Evolutionary conservation across 371 early-diverging fungal species (phyloP), one percentile per base, ranked within the genome.

Genomic region (Mortierella sp.): DNA sequence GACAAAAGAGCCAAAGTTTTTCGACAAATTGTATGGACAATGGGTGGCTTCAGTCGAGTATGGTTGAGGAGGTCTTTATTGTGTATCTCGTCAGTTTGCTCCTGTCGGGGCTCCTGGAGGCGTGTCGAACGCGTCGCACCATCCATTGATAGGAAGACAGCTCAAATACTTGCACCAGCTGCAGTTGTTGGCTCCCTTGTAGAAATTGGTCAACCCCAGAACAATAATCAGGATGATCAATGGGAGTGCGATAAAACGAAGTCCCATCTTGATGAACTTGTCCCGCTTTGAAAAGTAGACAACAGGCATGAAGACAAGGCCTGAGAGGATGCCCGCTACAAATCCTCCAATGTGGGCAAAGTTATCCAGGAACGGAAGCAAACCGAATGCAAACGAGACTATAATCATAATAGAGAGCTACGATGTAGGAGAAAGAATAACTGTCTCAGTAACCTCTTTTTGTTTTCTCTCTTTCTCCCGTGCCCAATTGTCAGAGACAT

Each of bases 261-360:
- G 53, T 9, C 80, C 64, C 78, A 80, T 69, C 50, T 79, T 84
- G 58, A 80, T 64, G 23, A 67, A 53, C 62, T 78, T 82, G 30
- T 78, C 74, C 14, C 80, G 64, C 67, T 72, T 80, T 19, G 82
- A 79, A 30, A 78, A 82, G 63, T 81, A 73, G 2, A 71, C 80
- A 31, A 81, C 83, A 0, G 84, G 84, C 67, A 84, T 78, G 26
- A 88, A 65, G n/a, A 81, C 54, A n/a, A 84, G 56, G 27, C 87
- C 85, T 30, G 86, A 66, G 27, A 87, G 53, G 9, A 87, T 76
- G 31, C 90, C 84, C 21, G 82, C 72, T 1, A 78, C 52, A 53
- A 90, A 83, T 5, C 90, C 90, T 41, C 96, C 93, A 58, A 93
- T 81, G 78, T 95, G 92, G 23, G 87, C 89, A 81, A 92, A 91